A percentile compares a stretch with the other conserved stretches of the same genome.
Evolutionary conservation across 23 red algal genomes (phyloP).

Genomic region (Gracilariopsis chorda): DNA sequence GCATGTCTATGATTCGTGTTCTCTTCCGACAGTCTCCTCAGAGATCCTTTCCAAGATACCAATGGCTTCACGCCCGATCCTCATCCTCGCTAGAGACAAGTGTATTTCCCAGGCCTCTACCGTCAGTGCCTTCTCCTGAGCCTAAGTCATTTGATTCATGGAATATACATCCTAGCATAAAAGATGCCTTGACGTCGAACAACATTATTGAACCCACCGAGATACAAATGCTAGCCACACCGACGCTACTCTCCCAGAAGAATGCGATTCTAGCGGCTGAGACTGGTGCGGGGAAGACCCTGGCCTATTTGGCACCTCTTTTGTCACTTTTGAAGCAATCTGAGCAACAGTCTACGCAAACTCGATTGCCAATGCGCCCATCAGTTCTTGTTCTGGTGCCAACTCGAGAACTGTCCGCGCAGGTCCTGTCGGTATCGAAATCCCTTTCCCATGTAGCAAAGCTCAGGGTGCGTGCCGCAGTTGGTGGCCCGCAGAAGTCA

Average conservation of each 20-base stretch:
- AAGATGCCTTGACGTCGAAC: background rate
- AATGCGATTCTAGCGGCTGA: constrained; percentile 66
- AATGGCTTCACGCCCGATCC: too few species aligned
- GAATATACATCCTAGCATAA: background rate
- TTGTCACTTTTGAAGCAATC: constrained; percentile 22
- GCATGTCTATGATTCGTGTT: too few species aligned
- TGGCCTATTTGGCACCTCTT: constrained; percentile 81
- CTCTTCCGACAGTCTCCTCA: too few species aligned
- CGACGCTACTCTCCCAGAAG: constrained; percentile 23
- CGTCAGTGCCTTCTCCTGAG: too few species aligned
- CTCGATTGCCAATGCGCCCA: too few species aligned
- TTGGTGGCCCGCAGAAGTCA: background rate
- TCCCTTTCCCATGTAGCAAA: constrained; percentile 23
- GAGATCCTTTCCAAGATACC: too few species aligned
- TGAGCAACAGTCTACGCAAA: too few species aligned
- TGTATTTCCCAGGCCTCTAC: too few species aligned
- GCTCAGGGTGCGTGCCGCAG: constrained; percentile 14
- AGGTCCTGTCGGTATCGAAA: constrained; percentile 26
- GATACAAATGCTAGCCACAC: constrained; percentile 11
- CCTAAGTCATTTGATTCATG: too few species aligned
- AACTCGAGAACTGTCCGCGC: constrained; percentile 5
- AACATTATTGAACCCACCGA: constrained; percentile 12
- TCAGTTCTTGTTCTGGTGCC: constrained; percentile 18
- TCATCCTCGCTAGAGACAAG: too few species aligned
- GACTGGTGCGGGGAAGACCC: constrained; percentile 89